These are phyloP conservation scores for Fusarium heterosporum DNA, from an alignment of 2,329 filamentous ascomycete genomes.

Conservation along the genomic window DNA sequence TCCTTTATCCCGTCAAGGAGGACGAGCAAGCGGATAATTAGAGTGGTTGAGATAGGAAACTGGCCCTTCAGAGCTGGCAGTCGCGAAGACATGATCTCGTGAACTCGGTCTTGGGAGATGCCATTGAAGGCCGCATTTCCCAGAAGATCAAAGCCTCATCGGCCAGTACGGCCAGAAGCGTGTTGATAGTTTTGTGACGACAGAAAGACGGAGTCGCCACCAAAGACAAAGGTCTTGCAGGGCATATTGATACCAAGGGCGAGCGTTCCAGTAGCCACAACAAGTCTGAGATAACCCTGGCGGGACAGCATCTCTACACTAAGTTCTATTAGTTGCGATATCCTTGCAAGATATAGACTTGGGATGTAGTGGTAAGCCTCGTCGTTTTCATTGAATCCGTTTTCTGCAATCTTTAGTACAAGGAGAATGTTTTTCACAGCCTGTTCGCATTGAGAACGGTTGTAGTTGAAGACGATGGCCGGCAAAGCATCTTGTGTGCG, in stretches of 20 bases:
- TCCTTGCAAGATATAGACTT: neutral
- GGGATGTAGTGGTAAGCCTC: conserved; percentile 45
- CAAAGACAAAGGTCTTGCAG: conserved; percentile 83
- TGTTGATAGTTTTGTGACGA: conserved; percentile 83
- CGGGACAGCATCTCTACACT: conserved; percentile 80
- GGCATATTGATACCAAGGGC: conserved; percentile 87
- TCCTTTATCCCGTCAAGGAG: conserved; percentile 74
- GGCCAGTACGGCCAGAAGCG: conserved; percentile 80
- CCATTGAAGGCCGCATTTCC: conserved; percentile 85
- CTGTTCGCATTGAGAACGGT: conserved; percentile 72
- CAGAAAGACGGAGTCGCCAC: conserved; percentile 77
- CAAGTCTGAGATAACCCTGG: conserved; percentile 75
- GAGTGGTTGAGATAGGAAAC: conserved; percentile 79
- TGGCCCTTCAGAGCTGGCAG: conserved; percentile 81
- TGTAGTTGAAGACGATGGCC: conserved; percentile 82
- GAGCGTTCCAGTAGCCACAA: conserved; percentile 81
- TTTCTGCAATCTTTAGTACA: conserved; percentile 57
- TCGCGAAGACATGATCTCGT: conserved; percentile 77
- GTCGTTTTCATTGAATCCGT: conserved; percentile 65
- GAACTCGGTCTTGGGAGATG: conserved; percentile 69
- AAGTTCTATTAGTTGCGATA: conserved; percentile 12
- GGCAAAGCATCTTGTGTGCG: conserved; percentile 74
- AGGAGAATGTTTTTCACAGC: conserved; percentile 64
- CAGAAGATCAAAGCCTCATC: conserved; percentile 82
- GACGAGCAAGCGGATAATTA: conserved; percentile 76